Base-by-base conservation (phyloP, 306 rosid species). In the Prinsepia uniflora region DNA sequence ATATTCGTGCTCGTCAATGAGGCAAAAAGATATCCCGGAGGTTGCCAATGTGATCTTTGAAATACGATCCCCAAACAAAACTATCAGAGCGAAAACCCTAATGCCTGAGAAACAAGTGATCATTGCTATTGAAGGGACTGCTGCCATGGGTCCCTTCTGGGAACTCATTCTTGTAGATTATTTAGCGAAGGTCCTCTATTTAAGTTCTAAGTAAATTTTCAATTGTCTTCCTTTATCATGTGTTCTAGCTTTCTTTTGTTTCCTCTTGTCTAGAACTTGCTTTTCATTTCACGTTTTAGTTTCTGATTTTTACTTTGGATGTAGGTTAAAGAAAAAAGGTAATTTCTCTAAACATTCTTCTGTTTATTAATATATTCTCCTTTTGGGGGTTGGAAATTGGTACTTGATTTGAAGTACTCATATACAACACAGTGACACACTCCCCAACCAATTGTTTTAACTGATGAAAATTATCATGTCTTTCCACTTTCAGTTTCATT, bases 81-180 rank as follows among this genome's bases (percentile, higher is more conserved):
- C 36, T 42, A n/a, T 63, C 52, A 10, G 36, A 63, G 17, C 18
- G 50, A n/a, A 22, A 63, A 42, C 39, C 68, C 10, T 63, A 44
- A 90, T 88, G 97, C 89, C 83, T 34, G 96, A 86, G 75, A 91
- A 83, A 83, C 90, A 83, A 80, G 79, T 88, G 75, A 86, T 88
- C 74, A 76, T 91, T 2, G 89, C 58, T 30, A 92, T 86, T 18
- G 97, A 91, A 77, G 83, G 85, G 69, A 91, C 96, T 20, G 96
- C 92, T 6, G 92, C 96, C 20, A 82, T 91, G 90, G 97, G 96
- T 0, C 90, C 86, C 55, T 86, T 78, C 68, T 91, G 97, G 92
- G 75, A 74, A 40, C 74, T 81, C 46, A 40, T 88, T 73, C 81
- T 66, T 50, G 46, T 56, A 49, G 96, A 88, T 77, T 91, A 91